Conservation (phyloP, 2,329 filamentous ascomycete species). For the Colletotrichum destructivum region DNA sequence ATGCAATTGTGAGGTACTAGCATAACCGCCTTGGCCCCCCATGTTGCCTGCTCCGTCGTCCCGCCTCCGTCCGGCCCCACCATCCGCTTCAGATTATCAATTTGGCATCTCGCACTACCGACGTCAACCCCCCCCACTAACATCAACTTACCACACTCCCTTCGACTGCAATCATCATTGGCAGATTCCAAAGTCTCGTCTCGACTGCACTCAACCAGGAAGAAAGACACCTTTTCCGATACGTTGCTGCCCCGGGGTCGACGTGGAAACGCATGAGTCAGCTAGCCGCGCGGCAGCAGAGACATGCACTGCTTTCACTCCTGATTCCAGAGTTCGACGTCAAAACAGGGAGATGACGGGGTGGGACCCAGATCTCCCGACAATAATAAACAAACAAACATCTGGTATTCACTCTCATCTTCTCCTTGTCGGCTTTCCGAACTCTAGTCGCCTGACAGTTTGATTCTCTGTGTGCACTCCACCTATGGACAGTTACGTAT, state of each 20-base stretch:
- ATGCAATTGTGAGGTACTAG: no score
- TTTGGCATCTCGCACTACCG: conserved; percentile 25
- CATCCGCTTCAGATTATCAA: background rate
- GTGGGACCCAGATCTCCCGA: background rate
- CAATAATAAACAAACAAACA: conserved; percentile 26
- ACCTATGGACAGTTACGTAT: background rate
- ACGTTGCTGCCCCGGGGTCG: conserved; percentile 13
- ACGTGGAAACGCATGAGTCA: conserved; percentile 27
- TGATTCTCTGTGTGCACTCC: conserved; percentile 1
- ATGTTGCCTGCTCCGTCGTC: background rate
- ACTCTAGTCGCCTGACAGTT: conserved; percentile 2
- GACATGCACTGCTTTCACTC: conserved; percentile 12
- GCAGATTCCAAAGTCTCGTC: conserved; percentile 29
- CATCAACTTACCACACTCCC: background rate
- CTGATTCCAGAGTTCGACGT: background rate
- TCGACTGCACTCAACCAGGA: conserved; percentile 11
- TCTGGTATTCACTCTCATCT: conserved; percentile 18
- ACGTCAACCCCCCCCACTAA: background rate
- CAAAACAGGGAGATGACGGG: background rate
- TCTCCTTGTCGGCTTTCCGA: background rate
- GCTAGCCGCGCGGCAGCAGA: conserved; percentile 25
- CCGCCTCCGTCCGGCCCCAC: conserved; percentile 7
- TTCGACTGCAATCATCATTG: conserved; percentile 15
- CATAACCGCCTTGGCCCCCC: background rate
- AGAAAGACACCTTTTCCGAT: background rate